Evolutionary conservation across 805 yeast genomes (phyloP).

Genomic region (Wickerhamiella occidentalis): DNA sequence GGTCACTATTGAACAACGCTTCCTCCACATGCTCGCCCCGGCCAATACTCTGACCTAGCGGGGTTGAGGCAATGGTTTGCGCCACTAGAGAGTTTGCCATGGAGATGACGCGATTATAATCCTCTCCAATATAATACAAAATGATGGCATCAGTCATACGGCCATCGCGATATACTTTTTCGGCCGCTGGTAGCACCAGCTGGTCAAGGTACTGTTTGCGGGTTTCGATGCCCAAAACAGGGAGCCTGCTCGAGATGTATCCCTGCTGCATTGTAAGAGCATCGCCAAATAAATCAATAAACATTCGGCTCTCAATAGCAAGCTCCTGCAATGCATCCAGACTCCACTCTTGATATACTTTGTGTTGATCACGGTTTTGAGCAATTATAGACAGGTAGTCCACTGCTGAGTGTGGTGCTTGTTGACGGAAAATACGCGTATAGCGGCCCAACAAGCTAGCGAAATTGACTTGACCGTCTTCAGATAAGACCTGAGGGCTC

Average conservation of each 20-base stretch:
- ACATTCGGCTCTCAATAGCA: constrained; percentile 76
- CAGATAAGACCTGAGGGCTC: background rate
- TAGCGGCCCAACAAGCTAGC: constrained; percentile 65
- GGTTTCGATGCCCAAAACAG: constrained; percentile 45
- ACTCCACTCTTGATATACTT: constrained; percentile 41
- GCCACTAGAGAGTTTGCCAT: constrained; percentile 68
- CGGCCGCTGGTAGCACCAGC: constrained; percentile 77
- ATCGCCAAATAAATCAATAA: constrained; percentile 70
- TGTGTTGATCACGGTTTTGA: constrained; percentile 33
- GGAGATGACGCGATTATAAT: constrained; percentile 65
- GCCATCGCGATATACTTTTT: constrained; percentile 83
- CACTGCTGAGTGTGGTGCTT: constrained; percentile 85
- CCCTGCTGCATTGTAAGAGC: constrained; percentile 75
- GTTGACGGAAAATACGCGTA: constrained; percentile 66
- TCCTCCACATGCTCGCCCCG: constrained; percentile 21
- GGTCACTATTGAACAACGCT: constrained; percentile 14
- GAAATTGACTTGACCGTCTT: constrained; percentile 30
- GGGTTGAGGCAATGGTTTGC: constrained; percentile 61
- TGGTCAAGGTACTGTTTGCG: constrained; percentile 50
- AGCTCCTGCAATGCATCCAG: constrained; percentile 76
- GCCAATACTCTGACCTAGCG: constrained; percentile 45
- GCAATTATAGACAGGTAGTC: constrained; percentile 72
- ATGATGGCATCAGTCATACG: constrained; percentile 72
- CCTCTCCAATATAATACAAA: constrained; percentile 79
- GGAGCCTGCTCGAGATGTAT: constrained; percentile 63